Base-by-base conservation (phyloP, 2,329 filamentous ascomycete species). In the Zymoseptoria pseudotritici region DNA sequence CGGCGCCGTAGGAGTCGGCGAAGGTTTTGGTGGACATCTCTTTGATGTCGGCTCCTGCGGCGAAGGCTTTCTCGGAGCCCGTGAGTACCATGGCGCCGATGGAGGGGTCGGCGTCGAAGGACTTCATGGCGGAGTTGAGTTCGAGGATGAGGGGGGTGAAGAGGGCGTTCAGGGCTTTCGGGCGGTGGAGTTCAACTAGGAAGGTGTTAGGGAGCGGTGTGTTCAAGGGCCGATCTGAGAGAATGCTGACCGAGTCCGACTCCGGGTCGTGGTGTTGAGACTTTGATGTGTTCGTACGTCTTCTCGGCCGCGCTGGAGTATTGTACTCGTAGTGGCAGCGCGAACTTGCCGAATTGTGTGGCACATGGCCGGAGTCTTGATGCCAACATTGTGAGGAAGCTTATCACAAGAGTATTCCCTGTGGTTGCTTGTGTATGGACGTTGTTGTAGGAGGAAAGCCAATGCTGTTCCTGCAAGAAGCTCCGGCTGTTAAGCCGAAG, bases 11-110 rank as follows among this genome's bases (percentile, higher is more conserved):
- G 49, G 94, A 93, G 65, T 87, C 80, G 64, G 89, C 84, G 78
- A 99, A 99, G 58, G 87, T 92, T 49, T 97, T 85, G 62, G 91
- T 87, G 29, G 91, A 89, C 94, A 99, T 99, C 78, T 99, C 94
- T 77, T 97, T 97, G 80, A 99, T 99, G 76, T 99, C 94, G 62
- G 94, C 94, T 56, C 94, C 94, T 52, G 94, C 93, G 73, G 93
- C 93, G 72, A 97, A 99, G 50, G 93, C 92, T 76, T 88, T 91
- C 66, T 91, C 82, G 53, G 88, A 95, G 58, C 94, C 94, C 0
- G 94, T 97, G 60, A 99, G 81, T 61, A 99, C 77, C 68, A 96
- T 90, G 67, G 87, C 88, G 9, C 85, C 84, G 65, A 91, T 87
- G 31, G 82, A 80, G 59, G 86, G 81, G 63, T 89, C 85, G 54